These are phyloP conservation scores for Furcasterigmium sp. DNA, from an alignment of 2,329 filamentous ascomycete genomes.

Conservation along the genomic window DNA sequence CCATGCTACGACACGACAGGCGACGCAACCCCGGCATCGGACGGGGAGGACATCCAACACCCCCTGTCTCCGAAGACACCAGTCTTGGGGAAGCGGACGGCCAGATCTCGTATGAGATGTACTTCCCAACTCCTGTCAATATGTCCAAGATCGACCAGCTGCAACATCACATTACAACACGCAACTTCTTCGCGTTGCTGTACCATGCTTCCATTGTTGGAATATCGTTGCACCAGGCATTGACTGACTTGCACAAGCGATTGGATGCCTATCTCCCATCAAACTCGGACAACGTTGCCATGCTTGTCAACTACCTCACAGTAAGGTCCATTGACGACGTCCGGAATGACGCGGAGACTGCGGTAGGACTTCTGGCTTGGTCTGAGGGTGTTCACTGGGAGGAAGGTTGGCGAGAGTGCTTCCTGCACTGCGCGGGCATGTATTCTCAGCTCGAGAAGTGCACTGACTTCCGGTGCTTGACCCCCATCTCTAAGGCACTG, in stretches of 20 bases:
- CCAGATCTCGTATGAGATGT: constrained; percentile 57
- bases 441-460: constrained; percentile 45
- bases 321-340: constrained; percentile 59
- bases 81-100: constrained; percentile 41
- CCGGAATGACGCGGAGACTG: constrained; percentile 52
- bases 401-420: constrained; percentile 63
- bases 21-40: constrained; percentile 14
- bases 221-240: constrained; percentile 55
- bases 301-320: constrained; percentile 56
- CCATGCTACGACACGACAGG: constrained; percentile 27
- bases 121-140: constrained; percentile 52
- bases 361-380: constrained; percentile 60
- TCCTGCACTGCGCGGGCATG: constrained; percentile 63
- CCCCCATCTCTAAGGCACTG: constrained; percentile 57
- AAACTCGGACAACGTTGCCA: constrained; percentile 50
- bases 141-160: constrained; percentile 41
- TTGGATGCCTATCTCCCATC: constrained; percentile 54
- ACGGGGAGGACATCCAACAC: constrained; percentile 30
- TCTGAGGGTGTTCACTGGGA: constrained; percentile 62
- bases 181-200: constrained; percentile 64
- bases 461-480: constrained; percentile 52
- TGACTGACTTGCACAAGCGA: constrained; percentile 56
- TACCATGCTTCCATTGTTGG: constrained; percentile 62
- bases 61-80: constrained; percentile 39
- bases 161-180: constrained; percentile 58